phyloP scores from a whole-genome alignment of 345 rosid genomes.

The Brassica nigra region DNA sequence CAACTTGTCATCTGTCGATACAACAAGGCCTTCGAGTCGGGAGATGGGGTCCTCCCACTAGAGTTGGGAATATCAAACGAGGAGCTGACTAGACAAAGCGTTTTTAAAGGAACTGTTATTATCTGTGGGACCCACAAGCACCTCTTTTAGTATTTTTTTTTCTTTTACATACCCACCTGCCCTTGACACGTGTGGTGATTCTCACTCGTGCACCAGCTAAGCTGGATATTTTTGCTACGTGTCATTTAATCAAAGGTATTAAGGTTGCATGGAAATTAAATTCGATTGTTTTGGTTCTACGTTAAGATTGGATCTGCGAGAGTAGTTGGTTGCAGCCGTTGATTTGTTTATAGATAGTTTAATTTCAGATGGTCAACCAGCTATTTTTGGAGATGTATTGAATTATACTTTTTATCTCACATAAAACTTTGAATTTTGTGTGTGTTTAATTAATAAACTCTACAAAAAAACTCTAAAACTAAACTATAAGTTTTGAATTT shows the following conservation, averaged over 20 bases:
- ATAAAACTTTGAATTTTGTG: too few relatives aligned
- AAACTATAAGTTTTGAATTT: too few relatives aligned
- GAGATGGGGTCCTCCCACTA: conserved; percentile 26
- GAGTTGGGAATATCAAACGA: conserved; percentile 33
- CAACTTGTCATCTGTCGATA: conserved; percentile 38
- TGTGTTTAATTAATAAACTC: too few relatives aligned
- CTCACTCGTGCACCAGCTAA: conserved; percentile 31
- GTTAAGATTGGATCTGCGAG: neutral
- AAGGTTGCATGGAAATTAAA: conserved; percentile 15
- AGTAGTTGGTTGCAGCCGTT: neutral
- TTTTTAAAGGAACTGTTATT: neutral
- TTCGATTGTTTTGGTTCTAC: conserved; percentile 9
- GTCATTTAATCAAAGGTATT: neutral
- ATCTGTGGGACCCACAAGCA: conserved; percentile 40
- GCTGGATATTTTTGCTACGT: conserved; percentile 26
- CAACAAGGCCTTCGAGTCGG: conserved; percentile 31
- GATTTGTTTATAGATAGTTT: neutral
- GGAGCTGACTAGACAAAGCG: conserved; percentile 50
- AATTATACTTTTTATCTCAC: too few relatives aligned
- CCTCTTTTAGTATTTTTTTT: neutral
- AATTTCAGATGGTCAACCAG: too few relatives aligned
- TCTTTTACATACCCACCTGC: neutral
- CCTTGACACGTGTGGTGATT: conserved; percentile 18
- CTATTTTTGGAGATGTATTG: too few relatives aligned
- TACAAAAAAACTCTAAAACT: too few relatives aligned